Evolutionary conservation across 2,329 filamentous ascomycete genomes (phyloP).

Genomic region (Aspergillus neotritici): DNA sequence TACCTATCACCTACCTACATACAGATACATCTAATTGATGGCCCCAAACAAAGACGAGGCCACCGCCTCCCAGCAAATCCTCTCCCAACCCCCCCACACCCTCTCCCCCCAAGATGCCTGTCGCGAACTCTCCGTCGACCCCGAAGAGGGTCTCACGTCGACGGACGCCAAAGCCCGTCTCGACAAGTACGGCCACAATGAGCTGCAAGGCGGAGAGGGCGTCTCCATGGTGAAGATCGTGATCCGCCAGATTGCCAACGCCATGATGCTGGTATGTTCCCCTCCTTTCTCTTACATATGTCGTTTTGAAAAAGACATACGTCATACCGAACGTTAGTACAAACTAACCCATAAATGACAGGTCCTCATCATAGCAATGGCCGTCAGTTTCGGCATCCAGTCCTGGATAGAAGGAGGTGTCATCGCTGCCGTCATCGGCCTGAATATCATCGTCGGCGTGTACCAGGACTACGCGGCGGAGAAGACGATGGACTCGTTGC

Average conservation of each 20-base stretch:
- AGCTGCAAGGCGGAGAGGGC: slow-evolving; percentile 59
- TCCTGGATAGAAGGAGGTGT: slow-evolving; percentile 58
- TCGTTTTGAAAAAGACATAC: slow-evolving; percentile 6
- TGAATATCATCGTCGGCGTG: slow-evolving; percentile 56
- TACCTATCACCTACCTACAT: neutral
- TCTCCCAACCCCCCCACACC: slow-evolving; percentile 59
- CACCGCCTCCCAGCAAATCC: slow-evolving; percentile 36
- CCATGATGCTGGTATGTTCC: slow-evolving; percentile 57
- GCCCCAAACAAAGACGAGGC: slow-evolving; percentile 1
- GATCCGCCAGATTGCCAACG: slow-evolving; percentile 61
- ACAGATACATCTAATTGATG: neutral
- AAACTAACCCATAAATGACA: slow-evolving; percentile 31
- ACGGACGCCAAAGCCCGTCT: slow-evolving; percentile 52
- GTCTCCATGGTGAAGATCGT: slow-evolving; percentile 67
- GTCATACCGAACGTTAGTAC: too few species aligned
- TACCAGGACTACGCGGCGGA: slow-evolving; percentile 58
- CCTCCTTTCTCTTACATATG: neutral
- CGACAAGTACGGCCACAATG: slow-evolving; percentile 56
- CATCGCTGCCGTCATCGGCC: slow-evolving; percentile 53
- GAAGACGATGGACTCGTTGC: slow-evolving; percentile 57
- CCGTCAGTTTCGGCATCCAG: slow-evolving; percentile 52
- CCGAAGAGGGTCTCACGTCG: slow-evolving; percentile 53
- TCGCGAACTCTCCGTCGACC: slow-evolving; percentile 51
- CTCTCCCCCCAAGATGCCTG: slow-evolving; percentile 51
- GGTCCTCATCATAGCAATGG: slow-evolving; percentile 74